A percentile compares a stretch with the other conserved stretches of the same genome.
Conservation (phyloP, 179 eudicot species). For the Silene coronaria region DNA sequence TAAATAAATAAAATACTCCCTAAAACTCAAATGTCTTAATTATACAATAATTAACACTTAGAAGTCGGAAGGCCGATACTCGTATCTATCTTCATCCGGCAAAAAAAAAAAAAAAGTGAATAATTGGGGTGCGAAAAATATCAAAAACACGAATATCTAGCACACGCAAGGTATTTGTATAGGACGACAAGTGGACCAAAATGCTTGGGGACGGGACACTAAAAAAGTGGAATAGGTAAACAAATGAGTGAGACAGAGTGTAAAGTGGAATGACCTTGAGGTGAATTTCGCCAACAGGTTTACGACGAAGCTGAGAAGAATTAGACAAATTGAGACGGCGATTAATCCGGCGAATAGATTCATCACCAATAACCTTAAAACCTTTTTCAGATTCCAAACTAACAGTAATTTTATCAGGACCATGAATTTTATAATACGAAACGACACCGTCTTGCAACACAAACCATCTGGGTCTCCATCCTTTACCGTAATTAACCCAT, state of each 20-base stretch:
- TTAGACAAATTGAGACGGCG: conserved; percentile 20
- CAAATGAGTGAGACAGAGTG: not conserved
- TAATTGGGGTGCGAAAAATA: no score
- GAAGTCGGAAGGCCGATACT: no score
- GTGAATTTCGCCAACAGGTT: conserved; percentile 81
- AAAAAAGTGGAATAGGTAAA: not conserved
- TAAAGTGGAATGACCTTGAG: conserved; percentile 51
- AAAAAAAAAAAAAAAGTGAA: no score
- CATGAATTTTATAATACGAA: conserved; percentile 79
- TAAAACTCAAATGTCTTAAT: no score
- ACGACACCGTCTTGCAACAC: conserved; percentile 77
- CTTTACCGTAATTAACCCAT: conserved; percentile 92
- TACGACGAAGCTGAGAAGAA: conserved; percentile 31
- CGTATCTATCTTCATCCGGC: no score
- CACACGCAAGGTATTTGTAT: not conserved
- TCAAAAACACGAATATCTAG: no score
- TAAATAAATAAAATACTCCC: no score
- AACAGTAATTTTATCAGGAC: conserved; percentile 61
- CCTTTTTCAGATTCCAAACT: conserved; percentile 49
- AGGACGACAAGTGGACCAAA: no score
- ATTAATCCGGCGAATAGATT: conserved; percentile 47
- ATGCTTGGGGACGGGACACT: no score
- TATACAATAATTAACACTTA: no score
- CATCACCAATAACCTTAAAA: conserved; percentile 70
- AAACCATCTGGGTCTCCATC: conserved; percentile 91